A percentile compares a stretch with the other conserved stretches of the same genome.
Conservation (phyloP, 1,284 basidiomycete genomes). For the Schizopora paradoxa region DNA sequence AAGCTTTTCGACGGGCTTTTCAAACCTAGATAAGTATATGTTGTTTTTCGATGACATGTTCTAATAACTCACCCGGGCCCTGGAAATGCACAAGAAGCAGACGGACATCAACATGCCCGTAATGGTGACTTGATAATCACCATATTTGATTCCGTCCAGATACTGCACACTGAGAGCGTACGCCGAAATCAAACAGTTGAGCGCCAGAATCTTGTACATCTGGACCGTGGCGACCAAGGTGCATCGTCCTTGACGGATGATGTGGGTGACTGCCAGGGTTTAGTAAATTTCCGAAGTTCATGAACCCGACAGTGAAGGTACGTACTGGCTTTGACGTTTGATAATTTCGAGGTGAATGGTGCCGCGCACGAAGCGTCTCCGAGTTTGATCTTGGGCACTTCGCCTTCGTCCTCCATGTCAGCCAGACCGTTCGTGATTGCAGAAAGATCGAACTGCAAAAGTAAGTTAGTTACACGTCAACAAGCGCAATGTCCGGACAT, state of each 20-base stretch:
- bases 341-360: conserved; percentile 93
- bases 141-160: conserved; percentile 95
- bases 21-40: neutral
- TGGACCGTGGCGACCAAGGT: conserved; percentile 95
- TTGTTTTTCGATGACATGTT: neutral
- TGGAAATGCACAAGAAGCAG: conserved; percentile 94
- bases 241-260: conserved; percentile 94
- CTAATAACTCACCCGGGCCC: conserved; percentile 71
- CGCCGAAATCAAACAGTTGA: conserved; percentile 94
- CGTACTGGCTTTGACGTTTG: conserved; percentile 88
- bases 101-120: conserved; percentile 96
- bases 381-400: conserved; percentile 94
- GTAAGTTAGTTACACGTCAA: neutral
- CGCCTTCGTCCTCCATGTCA: conserved; percentile 88
- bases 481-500: conserved; percentile 14
- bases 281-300: conserved; percentile 9
- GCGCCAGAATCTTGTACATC: conserved; percentile 97
- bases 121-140: conserved; percentile 91
- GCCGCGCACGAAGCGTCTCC: conserved; percentile 96
- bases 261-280: conserved; percentile 72
- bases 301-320: conserved; percentile 19
- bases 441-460: conserved; percentile 73
- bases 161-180: conserved; percentile 95
- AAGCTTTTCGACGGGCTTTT: conserved; percentile 84
- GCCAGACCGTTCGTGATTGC: conserved; percentile 87